phyloP scores from a whole-genome alignment of 2,329 filamentous ascomycete genomes.

The Trichoderma citrinoviride region DNA sequence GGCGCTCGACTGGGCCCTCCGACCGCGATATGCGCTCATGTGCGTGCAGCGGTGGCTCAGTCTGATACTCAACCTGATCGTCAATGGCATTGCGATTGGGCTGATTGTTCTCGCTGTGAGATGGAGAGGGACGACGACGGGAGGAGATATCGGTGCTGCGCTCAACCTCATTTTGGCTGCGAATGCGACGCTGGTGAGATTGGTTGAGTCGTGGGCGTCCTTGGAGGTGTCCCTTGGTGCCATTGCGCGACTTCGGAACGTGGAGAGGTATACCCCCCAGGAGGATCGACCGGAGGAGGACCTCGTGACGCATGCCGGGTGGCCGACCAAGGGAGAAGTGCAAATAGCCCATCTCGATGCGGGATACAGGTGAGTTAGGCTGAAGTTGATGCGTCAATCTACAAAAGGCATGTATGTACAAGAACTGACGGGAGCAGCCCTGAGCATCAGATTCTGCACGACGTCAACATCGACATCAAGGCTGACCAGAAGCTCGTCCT shows the following conservation, averaged over 20 bases:
- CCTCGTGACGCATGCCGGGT: constrained; percentile 16
- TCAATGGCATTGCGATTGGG: constrained; percentile 34
- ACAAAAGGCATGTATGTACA: not conserved
- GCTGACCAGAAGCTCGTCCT: constrained; percentile 27
- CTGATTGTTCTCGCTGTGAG: constrained; percentile 40
- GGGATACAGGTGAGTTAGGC: constrained; percentile 23
- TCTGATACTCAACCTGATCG: constrained; percentile 45
- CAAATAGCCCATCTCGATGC: constrained; percentile 23
- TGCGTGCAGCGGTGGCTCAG: constrained; percentile 49
- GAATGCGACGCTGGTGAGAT: constrained; percentile 26
- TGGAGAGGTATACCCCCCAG: constrained; percentile 23
- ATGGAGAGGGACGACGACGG: constrained; percentile 19
- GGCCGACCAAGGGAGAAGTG: constrained; percentile 26
- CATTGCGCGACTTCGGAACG: constrained; percentile 24
- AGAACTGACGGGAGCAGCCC: not conserved
- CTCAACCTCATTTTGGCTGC: constrained; percentile 30
- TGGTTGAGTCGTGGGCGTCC: constrained; percentile 27
- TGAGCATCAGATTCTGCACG: constrained; percentile 23
- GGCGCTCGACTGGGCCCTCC: constrained; percentile 38
- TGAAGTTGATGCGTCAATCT: not conserved
- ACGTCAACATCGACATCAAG: constrained; percentile 23
- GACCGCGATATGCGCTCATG: constrained; percentile 40
- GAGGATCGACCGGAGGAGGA: constrained; percentile 22
- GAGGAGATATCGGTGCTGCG: constrained; percentile 27
- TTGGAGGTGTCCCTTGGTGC: constrained; percentile 30